phyloP scores from a whole-genome alignment of 2,329 filamentous ascomycete species.

The Apiospora pterosperma region DNA sequence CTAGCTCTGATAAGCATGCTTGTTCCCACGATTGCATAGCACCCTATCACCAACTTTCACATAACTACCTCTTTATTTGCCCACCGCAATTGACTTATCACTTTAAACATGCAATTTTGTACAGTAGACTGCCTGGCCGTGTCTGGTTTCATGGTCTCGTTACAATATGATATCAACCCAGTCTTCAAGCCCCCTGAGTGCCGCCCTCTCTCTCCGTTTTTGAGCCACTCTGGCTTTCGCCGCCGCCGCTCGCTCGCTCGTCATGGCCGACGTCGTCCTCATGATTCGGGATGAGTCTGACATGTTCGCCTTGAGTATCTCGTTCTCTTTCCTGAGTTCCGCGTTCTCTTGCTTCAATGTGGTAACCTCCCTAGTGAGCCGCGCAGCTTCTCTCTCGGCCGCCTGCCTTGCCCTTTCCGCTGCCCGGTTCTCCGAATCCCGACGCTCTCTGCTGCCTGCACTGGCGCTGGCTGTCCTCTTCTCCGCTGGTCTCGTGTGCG shows the following conservation, averaged over 20 bases:
- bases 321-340: neutral
- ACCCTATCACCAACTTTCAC: neutral
- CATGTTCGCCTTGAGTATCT: neutral
- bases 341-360: conserved; percentile 32
- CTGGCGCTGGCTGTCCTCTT: neutral
- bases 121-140: neutral
- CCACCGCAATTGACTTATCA: neutral
- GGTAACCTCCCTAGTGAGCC: conserved; percentile 52
- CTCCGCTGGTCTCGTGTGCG: conserved; percentile 29
- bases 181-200: neutral
- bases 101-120: neutral
- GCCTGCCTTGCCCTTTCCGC: neutral
- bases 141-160: conserved; percentile 15
- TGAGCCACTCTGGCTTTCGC: conserved; percentile 5
- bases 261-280: neutral
- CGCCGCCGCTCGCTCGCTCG: conserved; percentile 3
- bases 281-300: neutral
- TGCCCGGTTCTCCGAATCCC: neutral
- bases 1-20: neutral
- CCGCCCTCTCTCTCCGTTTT: neutral
- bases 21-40: neutral
- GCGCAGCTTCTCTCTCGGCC: conserved; percentile 50
- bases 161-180: neutral
- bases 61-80: neutral
- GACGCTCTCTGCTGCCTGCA: neutral